phyloP scores from a whole-genome alignment of 106 monocot species.

The Amphibolis antarctica region DNA sequence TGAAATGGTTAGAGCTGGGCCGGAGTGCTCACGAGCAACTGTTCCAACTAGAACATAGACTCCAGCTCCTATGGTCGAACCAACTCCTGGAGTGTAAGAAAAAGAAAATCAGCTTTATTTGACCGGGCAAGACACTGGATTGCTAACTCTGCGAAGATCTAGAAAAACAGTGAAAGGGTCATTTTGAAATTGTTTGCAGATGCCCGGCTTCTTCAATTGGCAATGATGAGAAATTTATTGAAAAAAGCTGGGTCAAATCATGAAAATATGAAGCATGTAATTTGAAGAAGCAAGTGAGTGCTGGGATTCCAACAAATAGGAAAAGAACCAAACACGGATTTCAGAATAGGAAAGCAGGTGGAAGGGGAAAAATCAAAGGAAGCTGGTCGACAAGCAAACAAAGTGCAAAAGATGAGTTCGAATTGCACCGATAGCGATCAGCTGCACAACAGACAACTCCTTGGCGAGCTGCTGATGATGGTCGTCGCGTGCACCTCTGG shows the following conservation, averaged over 20 bases:
- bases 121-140: no score
- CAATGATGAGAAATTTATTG: no score
- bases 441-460: conserved; percentile 48
- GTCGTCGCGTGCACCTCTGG: conserved; percentile 8
- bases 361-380: neutral
- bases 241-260: no score
- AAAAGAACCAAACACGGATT: no score
- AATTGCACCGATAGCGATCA: conserved; percentile 72
- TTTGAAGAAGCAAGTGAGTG: no score
- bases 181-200: no score
- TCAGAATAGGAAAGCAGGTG: no score
- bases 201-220: no score
- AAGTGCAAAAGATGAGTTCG: neutral
- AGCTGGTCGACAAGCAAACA: neutral
- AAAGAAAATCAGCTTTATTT: neutral
- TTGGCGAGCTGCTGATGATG: conserved; percentile 63
- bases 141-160: no score
- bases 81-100: conserved; percentile 47
- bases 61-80: conserved; percentile 93
- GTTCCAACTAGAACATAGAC: conserved; percentile 98
- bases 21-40: conserved; percentile 83
- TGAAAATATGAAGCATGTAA: no score
- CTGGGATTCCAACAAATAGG: no score
- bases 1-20: conserved; percentile 87
- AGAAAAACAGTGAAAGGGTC: no score